Evolutionary conservation across 768 basidiomycete genomes (phyloP).

Genomic region (Cubamyces sp.): DNA sequence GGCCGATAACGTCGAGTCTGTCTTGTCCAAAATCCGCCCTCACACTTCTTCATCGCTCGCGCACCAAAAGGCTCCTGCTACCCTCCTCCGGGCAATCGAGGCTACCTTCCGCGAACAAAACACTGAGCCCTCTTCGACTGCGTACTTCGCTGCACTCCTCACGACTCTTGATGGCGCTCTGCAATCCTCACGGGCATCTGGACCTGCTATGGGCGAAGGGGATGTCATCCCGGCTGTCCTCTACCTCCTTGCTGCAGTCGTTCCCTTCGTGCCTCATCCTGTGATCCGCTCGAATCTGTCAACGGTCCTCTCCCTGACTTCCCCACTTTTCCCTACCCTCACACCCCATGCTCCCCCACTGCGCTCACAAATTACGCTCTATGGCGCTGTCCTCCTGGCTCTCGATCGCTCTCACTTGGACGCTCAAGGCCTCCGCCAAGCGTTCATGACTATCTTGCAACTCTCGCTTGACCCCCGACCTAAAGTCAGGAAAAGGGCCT

Average conservation of each 20-base stretch:
- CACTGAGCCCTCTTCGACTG: conserved; percentile 74
- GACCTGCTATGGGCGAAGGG: conserved; percentile 55
- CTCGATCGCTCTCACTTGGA: conserved; percentile 77
- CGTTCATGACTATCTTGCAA: conserved; percentile 84
- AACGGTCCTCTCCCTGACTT: conserved; percentile 71
- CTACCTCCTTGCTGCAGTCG: conserved; percentile 79
- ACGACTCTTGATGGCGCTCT: conserved; percentile 83
- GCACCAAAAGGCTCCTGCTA: conserved; percentile 90
- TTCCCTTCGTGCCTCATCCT: conserved; percentile 77
- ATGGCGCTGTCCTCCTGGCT: conserved; percentile 67
- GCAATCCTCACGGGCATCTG: conserved; percentile 52
- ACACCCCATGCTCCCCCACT: conserved; percentile 72
- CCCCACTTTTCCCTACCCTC: conserved; percentile 77
- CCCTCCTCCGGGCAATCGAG: conserved; percentile 84
- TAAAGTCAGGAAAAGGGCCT: conserved; percentile 91
- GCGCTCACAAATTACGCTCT: conserved; percentile 84
- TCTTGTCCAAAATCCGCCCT: conserved; percentile 83
- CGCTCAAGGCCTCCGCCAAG: conserved; percentile 67
- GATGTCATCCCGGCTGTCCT: conserved; percentile 83
- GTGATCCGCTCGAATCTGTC: conserved; percentile 78
- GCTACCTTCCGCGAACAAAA: conserved; percentile 72
- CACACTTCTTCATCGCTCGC: conserved; percentile 80
- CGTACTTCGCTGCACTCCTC: conserved; percentile 92
- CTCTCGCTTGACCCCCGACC: conserved; percentile 87
- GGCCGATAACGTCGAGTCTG: conserved; percentile 49